phyloP scores from a whole-genome alignment of 352 stramenopile genomes.

The Phytophthora pinifolia region DNA sequence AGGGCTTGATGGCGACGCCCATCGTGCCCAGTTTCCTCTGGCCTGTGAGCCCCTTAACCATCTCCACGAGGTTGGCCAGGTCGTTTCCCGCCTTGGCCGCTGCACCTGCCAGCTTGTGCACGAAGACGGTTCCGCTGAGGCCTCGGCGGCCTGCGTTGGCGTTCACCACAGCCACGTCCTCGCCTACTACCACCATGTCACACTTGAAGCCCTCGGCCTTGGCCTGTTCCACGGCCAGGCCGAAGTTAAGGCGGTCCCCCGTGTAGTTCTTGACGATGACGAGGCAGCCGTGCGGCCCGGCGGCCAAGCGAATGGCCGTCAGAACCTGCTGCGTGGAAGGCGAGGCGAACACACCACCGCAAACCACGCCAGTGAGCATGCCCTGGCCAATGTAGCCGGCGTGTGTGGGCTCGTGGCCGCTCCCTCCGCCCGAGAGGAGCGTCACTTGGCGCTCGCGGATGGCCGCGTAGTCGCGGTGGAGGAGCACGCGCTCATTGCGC shows the following conservation, averaged over 20 bases:
- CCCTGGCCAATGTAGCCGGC: constrained; percentile 95
- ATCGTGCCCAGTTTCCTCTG: constrained; percentile 90
- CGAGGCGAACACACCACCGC: constrained; percentile 96
- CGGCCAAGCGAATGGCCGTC: constrained; percentile 91
- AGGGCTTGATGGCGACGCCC: constrained; percentile 94
- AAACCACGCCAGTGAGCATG: constrained; percentile 97
- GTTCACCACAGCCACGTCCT: constrained; percentile 92
- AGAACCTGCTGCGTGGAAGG: constrained; percentile 94
- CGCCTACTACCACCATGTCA: constrained; percentile 96
- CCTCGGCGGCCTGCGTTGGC: constrained; percentile 96
- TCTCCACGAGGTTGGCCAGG: constrained; percentile 69
- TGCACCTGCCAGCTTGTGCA: constrained; percentile 97
- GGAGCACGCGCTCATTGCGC: constrained; percentile 54
- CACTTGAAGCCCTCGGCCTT: constrained; percentile 90
- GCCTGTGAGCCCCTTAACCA: constrained; percentile 64
- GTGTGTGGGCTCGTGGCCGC: constrained; percentile 95
- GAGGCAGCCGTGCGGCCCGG: constrained; percentile 87
- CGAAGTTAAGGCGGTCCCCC: constrained; percentile 98
- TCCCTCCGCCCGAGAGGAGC: constrained; percentile 74
- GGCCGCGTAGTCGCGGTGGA: constrained; percentile 68
- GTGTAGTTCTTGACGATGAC: constrained; percentile 99
- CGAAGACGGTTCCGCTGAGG: constrained; percentile 95
- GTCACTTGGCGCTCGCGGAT: constrained; percentile 75
- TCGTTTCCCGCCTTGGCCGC: constrained; percentile 75
- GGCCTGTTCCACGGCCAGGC: constrained; percentile 95